Conservation (phyloP, 805 yeast species). For the Peterozyma xylosa region DNA sequence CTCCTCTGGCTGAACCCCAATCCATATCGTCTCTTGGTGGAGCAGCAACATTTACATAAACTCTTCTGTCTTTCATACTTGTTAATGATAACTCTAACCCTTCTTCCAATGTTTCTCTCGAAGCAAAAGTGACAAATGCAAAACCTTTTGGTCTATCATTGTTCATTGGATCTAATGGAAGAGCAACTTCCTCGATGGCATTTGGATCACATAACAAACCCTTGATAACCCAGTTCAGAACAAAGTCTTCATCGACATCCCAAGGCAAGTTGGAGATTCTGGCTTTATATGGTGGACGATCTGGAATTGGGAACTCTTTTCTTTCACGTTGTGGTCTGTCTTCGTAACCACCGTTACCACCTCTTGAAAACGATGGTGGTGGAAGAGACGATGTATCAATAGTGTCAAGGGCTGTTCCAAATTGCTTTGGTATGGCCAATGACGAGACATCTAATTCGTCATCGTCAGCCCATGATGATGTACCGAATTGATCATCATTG, state of each 20-base stretch:
- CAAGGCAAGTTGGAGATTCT: constrained; percentile 80
- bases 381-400: constrained; percentile 7
- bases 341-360: constrained; percentile 16
- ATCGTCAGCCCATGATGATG: constrained; percentile 81
- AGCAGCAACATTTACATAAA: constrained; percentile 52
- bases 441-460: constrained; percentile 65
- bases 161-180: constrained; percentile 59
- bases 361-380: constrained; percentile 9
- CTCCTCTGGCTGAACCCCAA: constrained; percentile 25
- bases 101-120: constrained; percentile 40
- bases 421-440: constrained; percentile 39
- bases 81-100: constrained; percentile 38
- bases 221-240: constrained; percentile 55
- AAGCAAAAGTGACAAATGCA: constrained; percentile 44
- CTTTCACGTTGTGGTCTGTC: constrained; percentile 37
- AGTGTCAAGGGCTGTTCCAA: constrained; percentile 5
- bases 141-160: constrained; percentile 57
- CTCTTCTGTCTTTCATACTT: constrained; percentile 40
- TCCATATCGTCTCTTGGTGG: constrained; percentile 33
- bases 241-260: constrained; percentile 62
- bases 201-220: constrained; percentile 40
- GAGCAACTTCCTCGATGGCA: constrained; percentile 44
- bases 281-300: constrained; percentile 88
- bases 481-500: constrained; percentile 66
- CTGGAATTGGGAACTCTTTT: constrained; percentile 80